Base-by-base conservation (phyloP, 116 monocot species). In the Iris pallida region DNA sequence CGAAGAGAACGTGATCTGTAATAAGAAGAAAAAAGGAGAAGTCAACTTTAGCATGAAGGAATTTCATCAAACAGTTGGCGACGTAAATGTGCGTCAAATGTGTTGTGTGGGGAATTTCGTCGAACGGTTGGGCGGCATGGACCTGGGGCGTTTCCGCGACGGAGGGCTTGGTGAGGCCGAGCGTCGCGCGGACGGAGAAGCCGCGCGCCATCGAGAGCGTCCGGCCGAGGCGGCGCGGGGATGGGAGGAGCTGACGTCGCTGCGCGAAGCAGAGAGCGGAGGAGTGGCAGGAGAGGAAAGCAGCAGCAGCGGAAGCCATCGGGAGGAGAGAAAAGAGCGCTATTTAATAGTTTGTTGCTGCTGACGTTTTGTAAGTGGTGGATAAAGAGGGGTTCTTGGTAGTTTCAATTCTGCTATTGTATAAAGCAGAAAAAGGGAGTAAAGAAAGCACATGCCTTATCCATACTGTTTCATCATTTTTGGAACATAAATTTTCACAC, bases 101-200 rank as follows among this genome's bases (percentile, higher is more conserved):
- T 10, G 9, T 6, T 58, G 30, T 46, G 2, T 46, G 46, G 16
- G 17, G 45, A 9, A 65, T 65, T 47, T 47, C 47, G 51, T 65
- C 65, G 13, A 65, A 65, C 49, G 63, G 19, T 4, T 49, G 8
- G 20, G 2, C 8, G 40, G 62, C 5, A 42, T 16, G 45, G 3
- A 95, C 95, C 91, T 86, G 95, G 59, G 88, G 95, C 14, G 41
- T 55, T 10, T 96, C 87, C 44, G 85, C 69, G 65, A 65, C 47
- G 61, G 76, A 63, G 20, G 95, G 72, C 68, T 83, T 79, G 54
- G 95, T 96, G 55, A 96, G 86, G 14, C 95, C 91, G 40, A 96
- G 91, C 11, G 89, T 81, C 45, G 80, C 78, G 45, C 55, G 47
- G 18, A 79, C 75, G 19, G 63, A 54, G 57, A 71, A 47, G 14